phyloP scores from a whole-genome alignment of 176 grass and related monocot genomes.

The Oryza longistaminata region DNA sequence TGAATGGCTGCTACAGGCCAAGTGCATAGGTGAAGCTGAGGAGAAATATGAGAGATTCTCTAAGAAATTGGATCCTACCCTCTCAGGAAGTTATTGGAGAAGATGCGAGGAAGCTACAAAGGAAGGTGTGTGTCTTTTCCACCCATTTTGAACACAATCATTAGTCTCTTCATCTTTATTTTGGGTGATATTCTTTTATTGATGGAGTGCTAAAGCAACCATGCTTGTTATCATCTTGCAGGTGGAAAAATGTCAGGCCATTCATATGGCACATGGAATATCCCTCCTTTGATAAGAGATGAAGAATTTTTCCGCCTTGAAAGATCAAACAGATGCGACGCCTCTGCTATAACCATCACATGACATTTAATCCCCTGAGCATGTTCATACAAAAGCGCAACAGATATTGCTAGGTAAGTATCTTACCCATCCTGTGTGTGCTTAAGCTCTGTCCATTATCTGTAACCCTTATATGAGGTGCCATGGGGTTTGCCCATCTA shows the following conservation, averaged over 20 bases:
- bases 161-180: constrained; percentile 4
- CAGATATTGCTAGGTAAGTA: constrained; percentile 1
- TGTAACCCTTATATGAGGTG: neutral
- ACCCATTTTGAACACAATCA: constrained; percentile 7
- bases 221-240: constrained; percentile 32
- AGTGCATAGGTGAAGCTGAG: constrained; percentile 80
- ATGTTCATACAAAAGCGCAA: constrained; percentile 1
- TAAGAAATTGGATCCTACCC: constrained; percentile 61
- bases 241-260: constrained; percentile 64
- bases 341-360: constrained; percentile 21
- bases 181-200: neutral
- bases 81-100: constrained; percentile 65
- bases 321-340: constrained; percentile 26
- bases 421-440: neutral
- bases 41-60: constrained; percentile 65
- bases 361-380: constrained; percentile 6
- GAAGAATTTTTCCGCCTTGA: constrained; percentile 64
- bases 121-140: constrained; percentile 59
- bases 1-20: constrained; percentile 50
- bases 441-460: neutral
- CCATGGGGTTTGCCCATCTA: neutral
- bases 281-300: constrained; percentile 72
- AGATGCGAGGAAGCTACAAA: constrained; percentile 94
- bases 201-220: neutral
- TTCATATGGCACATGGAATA: constrained; percentile 83